Evolutionary conservation across 805 yeast genomes (phyloP), one percentile per base, ranked within the genome.

Genomic region (Wickerhamiella lipophila): DNA sequence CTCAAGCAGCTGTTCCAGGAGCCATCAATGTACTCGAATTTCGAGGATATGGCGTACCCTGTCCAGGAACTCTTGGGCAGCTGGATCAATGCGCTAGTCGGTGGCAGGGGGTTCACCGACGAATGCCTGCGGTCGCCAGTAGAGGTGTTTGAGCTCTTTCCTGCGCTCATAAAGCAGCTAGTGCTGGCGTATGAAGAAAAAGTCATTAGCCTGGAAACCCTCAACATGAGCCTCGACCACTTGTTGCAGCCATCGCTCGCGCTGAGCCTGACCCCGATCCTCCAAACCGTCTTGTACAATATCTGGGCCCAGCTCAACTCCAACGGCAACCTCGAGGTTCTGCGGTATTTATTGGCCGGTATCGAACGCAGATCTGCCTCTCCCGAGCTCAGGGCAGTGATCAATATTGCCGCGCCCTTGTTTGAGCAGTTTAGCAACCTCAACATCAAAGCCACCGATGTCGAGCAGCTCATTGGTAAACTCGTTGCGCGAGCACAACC

Each of bases 81-180:
- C 21, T 89, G 97, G 97, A 74, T 83, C 42, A 67, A 74, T 23
- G 88, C 92, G 1, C 63, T 89, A 36, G 87, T 83, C 64, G 88
- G 85, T 53, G 74, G 83, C 27, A 81, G 80, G 34, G 95, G 96
- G 2, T 76, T 88, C 32, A 80, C 94, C 0, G 96, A 89, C 63
- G 88, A 83, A 40, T 65, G 87, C 52, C 76, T 88, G 58, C 74
- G 79, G 55, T 69, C 78, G 9, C 75, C 83, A 15, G 75, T 76
- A 55, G 88, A 84, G 50, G 75, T 83, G 46, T 75, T 82, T 52
- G 70, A 72, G 32, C 64, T 88, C 29, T 73, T 87, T 16, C 92
- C 96, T 1, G 69, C 75, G 3, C 76, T 53, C 9, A 58, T 60
- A 19, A 50, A 53, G 34, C 63, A 60, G 56, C 58, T 61, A 38